Percentiles rank a stretch among this genome's conserved stretches.
These are phyloP conservation scores for Cyclotella atomus DNA, from an alignment of 108 stramenopile genomes.

Conservation along the genomic window DNA sequence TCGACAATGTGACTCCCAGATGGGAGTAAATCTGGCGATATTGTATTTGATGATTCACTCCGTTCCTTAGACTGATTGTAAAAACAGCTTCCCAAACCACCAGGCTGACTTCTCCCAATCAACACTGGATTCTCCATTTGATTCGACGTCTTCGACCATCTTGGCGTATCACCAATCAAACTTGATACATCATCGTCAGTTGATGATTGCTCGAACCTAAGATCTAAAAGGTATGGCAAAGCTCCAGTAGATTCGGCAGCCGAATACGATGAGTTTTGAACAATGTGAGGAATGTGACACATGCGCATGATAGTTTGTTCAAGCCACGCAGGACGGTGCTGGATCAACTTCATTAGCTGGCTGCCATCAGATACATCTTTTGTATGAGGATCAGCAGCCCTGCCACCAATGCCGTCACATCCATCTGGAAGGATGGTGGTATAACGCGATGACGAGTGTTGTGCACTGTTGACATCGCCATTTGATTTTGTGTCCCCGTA, in stretches of 20 bases:
- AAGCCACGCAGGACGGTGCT: conserved; percentile 72
- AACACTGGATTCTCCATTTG: conserved; percentile 29
- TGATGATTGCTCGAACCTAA: background rate
- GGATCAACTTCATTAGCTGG: conserved; percentile 49
- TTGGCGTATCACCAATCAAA: background rate
- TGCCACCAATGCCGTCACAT: conserved; percentile 24
- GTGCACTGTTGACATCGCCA: background rate
- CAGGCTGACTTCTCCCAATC: conserved; percentile 66
- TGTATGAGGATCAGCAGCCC: background rate
- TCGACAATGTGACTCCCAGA: conserved; percentile 65
- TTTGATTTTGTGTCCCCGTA: too few species aligned
- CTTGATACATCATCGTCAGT: background rate
- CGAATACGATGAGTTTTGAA: conserved; percentile 60
- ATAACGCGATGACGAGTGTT: conserved; percentile 13
- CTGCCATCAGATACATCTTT: conserved; percentile 26
- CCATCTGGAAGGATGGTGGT: conserved; percentile 25
- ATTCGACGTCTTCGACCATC: conserved; percentile 9
- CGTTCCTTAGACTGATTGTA: conserved; percentile 9
- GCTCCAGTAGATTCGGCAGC: conserved; percentile 64
- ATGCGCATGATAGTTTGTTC: conserved; percentile 75
- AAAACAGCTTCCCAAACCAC: conserved; percentile 33
- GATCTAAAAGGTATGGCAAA: conserved; percentile 58
- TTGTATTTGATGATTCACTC: too few species aligned
- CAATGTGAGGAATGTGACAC: conserved; percentile 57
- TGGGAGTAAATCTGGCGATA: conserved; percentile 3